phyloP scores from a whole-genome alignment of 495 filamentous ascomycete species.

The Penicillium robsamsonii region DNA sequence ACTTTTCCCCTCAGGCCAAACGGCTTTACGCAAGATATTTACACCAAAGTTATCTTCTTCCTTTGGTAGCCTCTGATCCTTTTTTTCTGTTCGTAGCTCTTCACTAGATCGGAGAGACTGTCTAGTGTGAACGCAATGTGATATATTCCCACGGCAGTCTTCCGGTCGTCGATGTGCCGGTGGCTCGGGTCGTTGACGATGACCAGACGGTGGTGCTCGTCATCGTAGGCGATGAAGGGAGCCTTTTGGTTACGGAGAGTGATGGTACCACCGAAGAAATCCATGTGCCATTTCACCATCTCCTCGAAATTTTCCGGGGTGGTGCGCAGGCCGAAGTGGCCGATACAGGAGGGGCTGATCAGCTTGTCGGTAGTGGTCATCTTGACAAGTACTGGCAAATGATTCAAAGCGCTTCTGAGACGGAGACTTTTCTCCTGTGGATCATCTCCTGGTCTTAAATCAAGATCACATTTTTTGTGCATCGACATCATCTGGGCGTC shows the following conservation, averaged over 20 bases:
- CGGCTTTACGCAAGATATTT: too few species aligned
- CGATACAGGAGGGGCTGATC: background rate
- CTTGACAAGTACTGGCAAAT: too few species aligned
- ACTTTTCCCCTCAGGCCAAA: too few species aligned
- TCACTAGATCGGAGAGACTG: background rate
- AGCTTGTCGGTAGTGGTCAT: background rate
- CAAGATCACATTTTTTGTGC: too few species aligned
- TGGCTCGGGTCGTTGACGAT: background rate
- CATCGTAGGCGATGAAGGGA: background rate
- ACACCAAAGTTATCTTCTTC: too few species aligned
- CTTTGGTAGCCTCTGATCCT: too few species aligned
- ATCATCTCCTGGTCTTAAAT: too few species aligned
- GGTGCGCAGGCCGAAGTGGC: background rate
- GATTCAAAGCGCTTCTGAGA: too few species aligned
- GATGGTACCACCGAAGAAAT: background rate
- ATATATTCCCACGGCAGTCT: background rate
- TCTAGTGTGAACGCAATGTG: background rate
- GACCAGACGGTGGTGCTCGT: background rate
- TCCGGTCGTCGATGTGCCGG: background rate
- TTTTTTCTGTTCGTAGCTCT: background rate
- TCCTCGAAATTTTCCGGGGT: background rate
- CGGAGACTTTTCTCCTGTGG: too few species aligned
- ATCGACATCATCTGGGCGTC: too few species aligned
- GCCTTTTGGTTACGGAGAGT: background rate
- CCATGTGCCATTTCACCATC: background rate